Base-by-base conservation (phyloP, 768 basidiomycete genomes). In the Fomitopsis pulvina region DNA sequence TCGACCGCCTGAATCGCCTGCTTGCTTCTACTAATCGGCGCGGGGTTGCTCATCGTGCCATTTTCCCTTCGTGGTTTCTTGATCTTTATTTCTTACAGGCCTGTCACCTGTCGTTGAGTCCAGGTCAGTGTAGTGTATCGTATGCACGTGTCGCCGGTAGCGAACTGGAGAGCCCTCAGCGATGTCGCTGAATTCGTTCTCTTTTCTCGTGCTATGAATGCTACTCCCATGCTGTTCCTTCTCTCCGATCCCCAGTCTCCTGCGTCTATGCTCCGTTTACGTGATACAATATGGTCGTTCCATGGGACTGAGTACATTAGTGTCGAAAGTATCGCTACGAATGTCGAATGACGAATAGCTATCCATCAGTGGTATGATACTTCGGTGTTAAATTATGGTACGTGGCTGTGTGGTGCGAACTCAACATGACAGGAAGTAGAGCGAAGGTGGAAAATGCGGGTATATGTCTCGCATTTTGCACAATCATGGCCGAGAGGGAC, bases 71-170 rank as follows among this genome's bases (percentile, higher is more conserved):
- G 21, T 18, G 11, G 21, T 34, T 40, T 40, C 37, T 39, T 48
- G 47, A 40, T 48, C 34, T 40, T 48, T 48, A 48, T 48, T 40
- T 24, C 34, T 29, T 25, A 26, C 47, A 48, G 47, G 37, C 38
- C 38, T 16, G 34, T 48, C 9, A 18, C 43, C 22, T 45, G n/a
- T 10, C 9, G 25, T 20, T 16, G 26, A 6, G 41, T 41, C 41
- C 12, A 20, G 7, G 9, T 40, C 8, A 29, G 44, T 46, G 16
- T 26, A 20, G 28, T 46, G 43, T 45, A 9, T 26, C 42, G 25
- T 37, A 32, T 46, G 30, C 42, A 10, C 28, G 28, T 44, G 25
- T 27, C 18, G 10, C 20, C 42, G 42, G 25, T 27, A 11, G 22
- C 42, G 21, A 10, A 27, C n/a, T n/a, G n/a, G n/a, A n/a, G n/a